Evolutionary conservation across 345 rosid genomes (phyloP).

Genomic region (Camelina neglecta): DNA sequence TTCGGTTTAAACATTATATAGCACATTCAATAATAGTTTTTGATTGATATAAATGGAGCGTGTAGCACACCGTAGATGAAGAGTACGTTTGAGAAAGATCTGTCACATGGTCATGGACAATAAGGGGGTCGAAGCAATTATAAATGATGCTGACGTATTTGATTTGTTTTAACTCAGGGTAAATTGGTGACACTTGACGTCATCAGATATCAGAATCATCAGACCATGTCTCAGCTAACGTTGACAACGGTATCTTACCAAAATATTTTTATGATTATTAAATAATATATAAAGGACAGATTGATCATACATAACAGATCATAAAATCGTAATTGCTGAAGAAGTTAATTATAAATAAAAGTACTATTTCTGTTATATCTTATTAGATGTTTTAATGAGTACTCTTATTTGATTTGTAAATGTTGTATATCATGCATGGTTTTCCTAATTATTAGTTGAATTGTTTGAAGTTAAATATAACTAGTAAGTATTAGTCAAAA

Average conservation of each 20-base stretch:
- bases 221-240: conserved; percentile 39
- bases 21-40: too few relatives aligned
- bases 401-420: background rate
- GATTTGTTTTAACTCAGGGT: conserved; percentile 17
- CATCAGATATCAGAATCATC: conserved; percentile 36
- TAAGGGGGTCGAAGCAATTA: background rate
- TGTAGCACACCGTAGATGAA: conserved; percentile 21
- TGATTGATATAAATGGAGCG: conserved; percentile 12
- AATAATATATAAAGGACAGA: background rate
- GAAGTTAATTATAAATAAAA: too few relatives aligned
- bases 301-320: background rate
- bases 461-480: background rate
- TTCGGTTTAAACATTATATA: background rate
- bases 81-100: background rate
- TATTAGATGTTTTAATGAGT: background rate
- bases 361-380: too few relatives aligned
- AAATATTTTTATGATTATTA: background rate
- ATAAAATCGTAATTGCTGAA: background rate
- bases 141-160: conserved; percentile 44
- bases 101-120: conserved; percentile 28
- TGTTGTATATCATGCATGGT: background rate
- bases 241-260: conserved; percentile 39
- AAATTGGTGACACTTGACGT: conserved; percentile 42
- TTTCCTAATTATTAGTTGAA: background rate
- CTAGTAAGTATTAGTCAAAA: conserved; percentile 14